These are phyloP conservation scores for Teunomyces cretensis DNA, from an alignment of 805 yeast species.

Conservation along the genomic window DNA sequence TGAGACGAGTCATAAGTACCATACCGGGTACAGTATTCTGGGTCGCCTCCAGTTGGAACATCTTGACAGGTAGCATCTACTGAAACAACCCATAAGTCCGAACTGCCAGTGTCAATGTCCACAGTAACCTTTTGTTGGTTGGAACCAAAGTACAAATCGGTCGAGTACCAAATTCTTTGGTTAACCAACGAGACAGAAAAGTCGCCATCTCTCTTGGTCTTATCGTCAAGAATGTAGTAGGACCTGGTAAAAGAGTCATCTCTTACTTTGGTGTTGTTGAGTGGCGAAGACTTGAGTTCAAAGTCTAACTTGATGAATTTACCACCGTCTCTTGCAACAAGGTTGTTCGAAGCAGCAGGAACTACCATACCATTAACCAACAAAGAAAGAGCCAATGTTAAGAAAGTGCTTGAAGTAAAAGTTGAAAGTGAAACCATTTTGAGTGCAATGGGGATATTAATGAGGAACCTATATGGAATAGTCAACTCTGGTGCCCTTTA, in stretches of 20 bases:
- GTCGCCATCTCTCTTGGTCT: background rate
- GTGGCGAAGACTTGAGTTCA: background rate
- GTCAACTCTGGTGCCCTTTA: background rate
- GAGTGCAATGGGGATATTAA: background rate
- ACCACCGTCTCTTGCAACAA: background rate
- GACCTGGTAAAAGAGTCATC: background rate
- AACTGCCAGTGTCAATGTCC: conserved; percentile 14
- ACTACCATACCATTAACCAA: background rate
- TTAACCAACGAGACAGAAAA: conserved; percentile 3
- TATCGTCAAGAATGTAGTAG: background rate
- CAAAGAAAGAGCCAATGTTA: background rate
- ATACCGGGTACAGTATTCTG: background rate
- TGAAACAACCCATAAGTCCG: conserved; percentile 10
- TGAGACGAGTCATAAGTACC: conserved; percentile 10
- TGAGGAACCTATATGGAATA: background rate
- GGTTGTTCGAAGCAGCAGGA: background rate
- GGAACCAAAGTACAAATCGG: conserved; percentile 11
- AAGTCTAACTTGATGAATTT: background rate
- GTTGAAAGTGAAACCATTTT: background rate
- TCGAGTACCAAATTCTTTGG: conserved; percentile 6
- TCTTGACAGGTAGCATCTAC: background rate
- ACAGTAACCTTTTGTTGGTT: conserved; percentile 9
- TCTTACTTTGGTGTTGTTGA: background rate
- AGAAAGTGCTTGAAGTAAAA: background rate
- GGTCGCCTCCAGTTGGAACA: background rate